Evolutionary conservation across 768 basidiomycete species (phyloP).

Genomic region (Boletus rubescentipes): DNA sequence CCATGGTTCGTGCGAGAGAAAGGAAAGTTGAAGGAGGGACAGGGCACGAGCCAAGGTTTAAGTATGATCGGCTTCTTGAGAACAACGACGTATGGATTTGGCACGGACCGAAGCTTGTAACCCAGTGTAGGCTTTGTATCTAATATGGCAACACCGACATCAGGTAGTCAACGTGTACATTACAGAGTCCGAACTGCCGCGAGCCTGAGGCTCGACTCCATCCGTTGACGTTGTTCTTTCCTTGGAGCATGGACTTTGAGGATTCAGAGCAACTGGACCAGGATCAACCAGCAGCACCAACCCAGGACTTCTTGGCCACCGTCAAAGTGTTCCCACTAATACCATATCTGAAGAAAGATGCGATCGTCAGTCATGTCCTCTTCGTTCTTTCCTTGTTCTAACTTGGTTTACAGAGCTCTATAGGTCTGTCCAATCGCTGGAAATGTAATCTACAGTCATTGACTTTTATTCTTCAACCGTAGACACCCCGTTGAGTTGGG

Average conservation of each 20-base stretch:
- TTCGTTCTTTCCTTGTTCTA: conserved; percentile 17
- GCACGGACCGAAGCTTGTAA: conserved; percentile 5
- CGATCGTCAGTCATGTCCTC: conserved; percentile 49
- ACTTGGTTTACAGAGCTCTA: conserved; percentile 20
- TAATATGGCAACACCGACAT: conserved; percentile 13
- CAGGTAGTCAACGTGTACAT: too few species aligned
- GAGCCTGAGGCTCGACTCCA: not conserved
- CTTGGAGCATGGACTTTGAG: conserved; percentile 36
- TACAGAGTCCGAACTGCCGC: conserved; percentile 1
- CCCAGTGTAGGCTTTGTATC: conserved; percentile 24
- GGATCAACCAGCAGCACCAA: conserved; percentile 49
- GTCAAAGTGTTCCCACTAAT: conserved; percentile 83
- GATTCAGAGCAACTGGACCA: conserved; percentile 12
- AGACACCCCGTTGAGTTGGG: conserved; percentile 80
- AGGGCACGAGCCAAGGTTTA: conserved; percentile 19
- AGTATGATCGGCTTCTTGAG: conserved; percentile 26
- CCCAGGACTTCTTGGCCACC: conserved; percentile 55
- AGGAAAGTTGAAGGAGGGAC: conserved; percentile 30
- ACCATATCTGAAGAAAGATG: conserved; percentile 66
- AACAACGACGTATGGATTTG: conserved; percentile 37
- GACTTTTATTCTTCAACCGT: not conserved
- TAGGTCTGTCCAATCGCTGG: conserved; percentile 21
- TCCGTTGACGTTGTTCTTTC: conserved; percentile 1
- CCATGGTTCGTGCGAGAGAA: conserved; percentile 51
- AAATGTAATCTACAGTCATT: not conserved